These are phyloP conservation scores for Tolypocladium cylindrosporum DNA, from an alignment of 2,329 filamentous ascomycete species.

Conservation along the genomic window DNA sequence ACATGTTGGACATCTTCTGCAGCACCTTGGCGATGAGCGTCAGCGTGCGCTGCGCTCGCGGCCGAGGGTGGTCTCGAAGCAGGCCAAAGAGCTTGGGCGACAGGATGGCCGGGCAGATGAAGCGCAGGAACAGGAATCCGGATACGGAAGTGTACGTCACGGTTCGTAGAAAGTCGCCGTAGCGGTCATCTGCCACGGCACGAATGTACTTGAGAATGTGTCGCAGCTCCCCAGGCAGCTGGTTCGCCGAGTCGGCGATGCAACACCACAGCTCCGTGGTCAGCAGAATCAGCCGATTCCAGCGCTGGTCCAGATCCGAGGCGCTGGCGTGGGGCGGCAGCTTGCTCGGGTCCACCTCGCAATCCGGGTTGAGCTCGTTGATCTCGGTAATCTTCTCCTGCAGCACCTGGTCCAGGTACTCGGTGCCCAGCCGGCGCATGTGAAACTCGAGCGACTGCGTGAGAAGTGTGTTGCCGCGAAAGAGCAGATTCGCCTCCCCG, in stretches of 20 bases:
- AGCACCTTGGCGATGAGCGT: conserved; percentile 89
- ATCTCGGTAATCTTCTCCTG: conserved; percentile 82
- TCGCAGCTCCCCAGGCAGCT: conserved; percentile 71
- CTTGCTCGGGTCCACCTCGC: conserved; percentile 87
- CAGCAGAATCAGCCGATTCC: conserved; percentile 63
- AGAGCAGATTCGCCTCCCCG: conserved; percentile 86
- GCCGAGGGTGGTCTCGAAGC: conserved; percentile 70
- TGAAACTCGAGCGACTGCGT: conserved; percentile 92
- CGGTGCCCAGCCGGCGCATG: conserved; percentile 87
- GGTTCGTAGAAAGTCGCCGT: conserved; percentile 82
- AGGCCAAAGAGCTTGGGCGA: conserved; percentile 92
- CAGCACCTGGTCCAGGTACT: conserved; percentile 82
- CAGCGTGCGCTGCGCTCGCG: conserved; percentile 74
- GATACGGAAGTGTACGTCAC: conserved; percentile 92
- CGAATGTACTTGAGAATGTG: conserved; percentile 84
- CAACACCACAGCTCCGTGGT: conserved; percentile 80
- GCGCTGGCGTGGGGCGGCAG: conserved; percentile 34
- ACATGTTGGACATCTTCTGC: conserved; percentile 83
- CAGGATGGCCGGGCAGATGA: conserved; percentile 92
- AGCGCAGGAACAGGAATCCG: conserved; percentile 86
- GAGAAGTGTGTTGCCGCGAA: conserved; percentile 86
- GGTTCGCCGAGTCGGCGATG: conserved; percentile 64
- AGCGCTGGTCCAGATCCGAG: conserved; percentile 74
- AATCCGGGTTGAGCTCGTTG: conserved; percentile 81
- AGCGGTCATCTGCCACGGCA: conserved; percentile 87